Evolutionary conservation across 1,284 basidiomycete species (phyloP), one percentile per base, ranked within the genome.

Genomic region (Trametes pubescens): DNA sequence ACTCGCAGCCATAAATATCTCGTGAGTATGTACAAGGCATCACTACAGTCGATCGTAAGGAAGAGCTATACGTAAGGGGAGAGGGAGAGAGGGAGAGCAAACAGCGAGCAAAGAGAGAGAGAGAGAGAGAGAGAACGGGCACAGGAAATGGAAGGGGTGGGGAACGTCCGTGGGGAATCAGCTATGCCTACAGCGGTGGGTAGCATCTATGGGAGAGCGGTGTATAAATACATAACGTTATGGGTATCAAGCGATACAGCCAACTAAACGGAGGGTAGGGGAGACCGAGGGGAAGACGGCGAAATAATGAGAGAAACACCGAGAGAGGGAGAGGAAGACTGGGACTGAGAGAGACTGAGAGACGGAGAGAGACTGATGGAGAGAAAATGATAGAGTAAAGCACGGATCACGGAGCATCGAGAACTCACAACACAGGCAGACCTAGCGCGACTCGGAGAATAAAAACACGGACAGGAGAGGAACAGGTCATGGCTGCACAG

Each of bases 221-320:
- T 8, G 54, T 68, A 68, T 68, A 68, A 68, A 68, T 68, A 68
- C 67, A 68, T 65, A 66, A 68, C 35, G 51, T 64, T 68, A 68
- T 46, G 61, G 67, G 67, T 68, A 68, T 68, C 47, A 43, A 59
- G 16, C 22, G 59, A 60, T 65, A 60, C 58, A 65, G 61, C 54
- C 63, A 61, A 38, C 26, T 21, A 34, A 37, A 51, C 55, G 47
- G 52, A 37, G 48, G 29, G 22, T 51, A 29, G 46, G 26, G n/a
- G 34, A 47, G 51, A 35, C 10, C 26, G 44, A 38, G 26, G 40
- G 22, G 43, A 29, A 53, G 26, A 53, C 13, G 21, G 24, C 24
- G 32, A 57, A 21, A 43, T 52, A 62, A 34, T 43, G 40, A 59
- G 52, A 53, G 26, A 49, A 35, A 54, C 10, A 59, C 16, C 21